Evolutionary conservation across 1,284 basidiomycete species (phyloP), one percentile per base, ranked within the genome.

Genomic region (Moesziomyces parantarcticus): DNA sequence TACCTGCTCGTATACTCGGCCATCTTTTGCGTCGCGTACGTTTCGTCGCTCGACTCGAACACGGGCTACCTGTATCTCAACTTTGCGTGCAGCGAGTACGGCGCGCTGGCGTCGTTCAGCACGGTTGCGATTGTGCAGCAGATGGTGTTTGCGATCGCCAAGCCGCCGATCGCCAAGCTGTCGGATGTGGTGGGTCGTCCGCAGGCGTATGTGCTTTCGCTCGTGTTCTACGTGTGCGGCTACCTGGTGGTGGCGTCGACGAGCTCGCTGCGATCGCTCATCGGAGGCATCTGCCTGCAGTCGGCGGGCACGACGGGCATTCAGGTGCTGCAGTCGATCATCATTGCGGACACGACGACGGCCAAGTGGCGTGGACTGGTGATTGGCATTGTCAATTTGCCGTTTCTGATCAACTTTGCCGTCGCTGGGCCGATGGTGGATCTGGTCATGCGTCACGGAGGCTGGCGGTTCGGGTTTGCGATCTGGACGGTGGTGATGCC

Each of bases 91-190:
- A 77, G 72, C 57, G 79, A 82, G 55, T 84, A 78, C 45, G 77
- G 75, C n/a, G 72, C 79, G n/a, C 70, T 80, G 13, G 78, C 76
- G 23, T 83, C 85, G 1, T 86, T 87, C 79, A 85, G 77, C 62
- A 83, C 81, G 14, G 76, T 83, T 3, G 70, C 77, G 7, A 83
- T 83, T 45, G 77, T 78, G 21, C 81, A 83, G 76, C 79, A 83
- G 63, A 76, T 83, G 60, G 67, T 87, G 58, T 86, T 89, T 62
- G 89, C 89, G 22, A 87, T 89, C 46, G 88, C 91, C 39, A 93
- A 93, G 84, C 92, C 92, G 23, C 87, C 92, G 46, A 89, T 92
- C 75, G 92, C 92, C 3, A 92, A 92, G 84, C 84, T 92, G 36
- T 88, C 91, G 2, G 92, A 93, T 78, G 88, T 91, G 26, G 77